Evolutionary conservation across 2,329 filamentous ascomycete genomes (phyloP), one percentile per base, ranked within the genome.

Genomic region (Paecilomyces fulvus): DNA sequence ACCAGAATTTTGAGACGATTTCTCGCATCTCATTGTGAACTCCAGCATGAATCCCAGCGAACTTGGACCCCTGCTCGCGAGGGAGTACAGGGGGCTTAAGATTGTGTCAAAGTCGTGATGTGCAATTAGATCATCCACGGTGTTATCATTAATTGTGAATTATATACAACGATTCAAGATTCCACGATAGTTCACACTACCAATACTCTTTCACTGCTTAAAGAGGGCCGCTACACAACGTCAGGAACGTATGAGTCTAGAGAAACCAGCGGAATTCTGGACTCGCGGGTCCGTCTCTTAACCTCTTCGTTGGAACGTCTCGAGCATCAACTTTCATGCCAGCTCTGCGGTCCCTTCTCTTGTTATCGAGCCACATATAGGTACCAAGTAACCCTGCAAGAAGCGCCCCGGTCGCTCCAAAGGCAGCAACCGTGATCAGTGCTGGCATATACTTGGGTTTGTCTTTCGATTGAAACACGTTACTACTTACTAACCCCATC

Each of bases 401-500:
- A 1, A 82, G 58, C 23, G 80, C 78, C 0, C 86, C 86, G 0
- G 72, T 73, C 0, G 79, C 86, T 0, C 86, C 86, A 48, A 73
- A 73, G 0, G 65, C 66, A 0, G 63, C 65, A 1, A 73, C 86
- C 0, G 84, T 87, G 37, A 83, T 80, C 48, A 88, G 70, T 0
- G 86, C 86, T 0, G 85, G 84, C 55, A 82, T 75, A 64, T 89
- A 89, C 63, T 86, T 83, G 0, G 86, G 87, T 9, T 79, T 80
- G 64, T 88, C 84, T 62, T 84, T 71, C 43, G 77, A 75, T 14
- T 80, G 76, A 71, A 89, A 89, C 57, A 88, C 85, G 63, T 90
- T 89, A 59, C 80, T 83, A 28, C 79, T 78, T 0, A 90, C 84
- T 0, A 90, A 74, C 3, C 87, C 87, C 85, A 91, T 91, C 33